Evolutionary conservation across 2,329 filamentous ascomycete genomes (phyloP).

Genomic region (Lasiodiplodia sp.): DNA sequence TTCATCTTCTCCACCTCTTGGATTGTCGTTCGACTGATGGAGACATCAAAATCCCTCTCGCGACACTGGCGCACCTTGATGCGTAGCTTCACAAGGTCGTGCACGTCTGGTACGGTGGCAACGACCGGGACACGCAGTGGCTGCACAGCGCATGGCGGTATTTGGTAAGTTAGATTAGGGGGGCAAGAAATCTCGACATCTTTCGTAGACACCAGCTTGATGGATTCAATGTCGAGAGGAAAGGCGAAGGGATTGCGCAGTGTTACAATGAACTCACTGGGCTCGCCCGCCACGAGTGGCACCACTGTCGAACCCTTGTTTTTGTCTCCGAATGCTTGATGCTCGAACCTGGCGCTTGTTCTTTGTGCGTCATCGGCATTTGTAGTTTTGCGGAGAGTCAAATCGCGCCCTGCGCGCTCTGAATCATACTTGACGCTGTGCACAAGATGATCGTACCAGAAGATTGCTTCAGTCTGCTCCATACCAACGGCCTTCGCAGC

Average conservation of each 20-base stretch:
- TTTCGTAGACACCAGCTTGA: conserved; percentile 77
- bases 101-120: conserved; percentile 11
- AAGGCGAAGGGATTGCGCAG: conserved; percentile 96
- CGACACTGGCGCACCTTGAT: conserved; percentile 27
- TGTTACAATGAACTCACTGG: conserved; percentile 78
- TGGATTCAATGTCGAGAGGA: conserved; percentile 85
- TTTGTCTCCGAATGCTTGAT: conserved; percentile 85
- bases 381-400: conserved; percentile 32
- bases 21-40: conserved; percentile 11
- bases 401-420: conserved; percentile 30
- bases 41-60: conserved; percentile 25
- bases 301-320: conserved; percentile 38
- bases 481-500: conserved; percentile 80
- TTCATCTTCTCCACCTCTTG: conserved; percentile 27
- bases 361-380: conserved; percentile 58
- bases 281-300: conserved; percentile 78
- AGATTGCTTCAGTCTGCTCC: conserved; percentile 75
- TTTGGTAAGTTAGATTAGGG: conserved; percentile 32
- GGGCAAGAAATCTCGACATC: conserved; percentile 78
- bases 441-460: conserved; percentile 96
- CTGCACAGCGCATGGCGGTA: conserved; percentile 37
- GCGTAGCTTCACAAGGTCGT: conserved; percentile 14
- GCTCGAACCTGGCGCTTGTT: conserved; percentile 82
- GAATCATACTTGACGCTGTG: conserved; percentile 54
- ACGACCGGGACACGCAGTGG: conserved; percentile 32